Evolutionary conservation across 352 stramenopile species (phyloP).

Genomic region (Hyaloperonospora brassicae): DNA sequence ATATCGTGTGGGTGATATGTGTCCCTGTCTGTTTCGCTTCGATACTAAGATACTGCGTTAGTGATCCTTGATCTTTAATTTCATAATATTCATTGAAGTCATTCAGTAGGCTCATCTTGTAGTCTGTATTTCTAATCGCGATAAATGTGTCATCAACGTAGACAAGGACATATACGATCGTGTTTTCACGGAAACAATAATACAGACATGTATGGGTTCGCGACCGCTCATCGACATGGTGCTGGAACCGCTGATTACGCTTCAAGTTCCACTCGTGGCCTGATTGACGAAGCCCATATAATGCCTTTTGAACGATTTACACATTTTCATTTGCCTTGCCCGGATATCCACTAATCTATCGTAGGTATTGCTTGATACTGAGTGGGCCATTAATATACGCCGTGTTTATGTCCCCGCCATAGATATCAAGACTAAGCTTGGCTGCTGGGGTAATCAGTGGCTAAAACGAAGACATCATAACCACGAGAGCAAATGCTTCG

Average conservation of each 20-base stretch:
- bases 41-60: neutral
- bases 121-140: neutral
- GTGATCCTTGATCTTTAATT: neutral
- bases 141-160: neutral
- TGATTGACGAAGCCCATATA: too few species aligned
- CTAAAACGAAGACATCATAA: neutral
- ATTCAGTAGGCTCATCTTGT: neutral
- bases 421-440: neutral
- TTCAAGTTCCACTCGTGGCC: slow-evolving; percentile 6
- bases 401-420: neutral
- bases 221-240: neutral
- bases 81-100: neutral
- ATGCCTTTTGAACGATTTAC: neutral
- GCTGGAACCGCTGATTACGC: neutral
- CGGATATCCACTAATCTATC: slow-evolving; percentile 1
- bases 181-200: slow-evolving; percentile 1
- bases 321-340: neutral
- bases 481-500: neutral
- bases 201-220: slow-evolving; percentile 6
- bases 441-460: neutral
- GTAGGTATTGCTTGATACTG: slow-evolving; percentile 5
- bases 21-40: neutral
- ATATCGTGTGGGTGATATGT: neutral
- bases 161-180: neutral
- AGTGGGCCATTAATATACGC: slow-evolving; percentile 2